Evolutionary conservation across 2,329 filamentous ascomycete species (phyloP).

Genomic region (Paracoccidioides brasiliensis): DNA sequence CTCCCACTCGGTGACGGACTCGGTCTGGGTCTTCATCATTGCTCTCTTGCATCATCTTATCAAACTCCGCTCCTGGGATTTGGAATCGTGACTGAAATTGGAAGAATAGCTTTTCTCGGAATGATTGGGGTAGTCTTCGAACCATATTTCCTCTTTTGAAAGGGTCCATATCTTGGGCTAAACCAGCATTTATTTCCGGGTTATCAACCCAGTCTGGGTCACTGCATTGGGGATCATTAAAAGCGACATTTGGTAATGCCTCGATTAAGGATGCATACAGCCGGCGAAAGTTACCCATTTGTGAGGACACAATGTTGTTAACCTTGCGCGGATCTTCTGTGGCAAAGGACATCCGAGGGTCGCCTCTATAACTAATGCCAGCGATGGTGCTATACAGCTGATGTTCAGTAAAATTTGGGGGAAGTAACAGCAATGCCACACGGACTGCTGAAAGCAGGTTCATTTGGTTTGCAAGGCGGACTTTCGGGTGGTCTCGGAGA

Average conservation of each 20-base stretch:
- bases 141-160: slow-evolving; percentile 92
- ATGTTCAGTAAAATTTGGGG: slow-evolving; percentile 69
- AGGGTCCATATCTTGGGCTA: slow-evolving; percentile 87
- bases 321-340: slow-evolving; percentile 90
- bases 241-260: slow-evolving; percentile 76
- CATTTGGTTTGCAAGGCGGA: slow-evolving; percentile 88
- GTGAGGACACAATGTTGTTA: slow-evolving; percentile 82
- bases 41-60: slow-evolving; percentile 66
- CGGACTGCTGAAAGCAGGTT: slow-evolving; percentile 87
- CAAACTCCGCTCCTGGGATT: slow-evolving; percentile 73
- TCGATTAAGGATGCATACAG: slow-evolving; percentile 83
- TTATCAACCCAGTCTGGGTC: slow-evolving; percentile 52
- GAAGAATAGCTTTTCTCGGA: slow-evolving; percentile 84
- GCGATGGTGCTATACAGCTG: slow-evolving; percentile 86
- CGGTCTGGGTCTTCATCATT: slow-evolving; percentile 52
- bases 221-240: slow-evolving; percentile 50
- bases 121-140: slow-evolving; percentile 69
- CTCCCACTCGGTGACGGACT: slow-evolving; percentile 62
- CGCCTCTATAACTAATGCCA: slow-evolving; percentile 83
- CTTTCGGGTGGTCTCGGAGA: slow-evolving; percentile 78
- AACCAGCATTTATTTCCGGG: slow-evolving; percentile 47
- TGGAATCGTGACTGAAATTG: slow-evolving; percentile 83
- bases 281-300: slow-evolving; percentile 80
- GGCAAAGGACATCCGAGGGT: slow-evolving; percentile 85
- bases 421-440: slow-evolving; percentile 75